phyloP scores from a whole-genome alignment of 2,329 filamentous ascomycete genomes.

The Penicillium verrucosum region DNA sequence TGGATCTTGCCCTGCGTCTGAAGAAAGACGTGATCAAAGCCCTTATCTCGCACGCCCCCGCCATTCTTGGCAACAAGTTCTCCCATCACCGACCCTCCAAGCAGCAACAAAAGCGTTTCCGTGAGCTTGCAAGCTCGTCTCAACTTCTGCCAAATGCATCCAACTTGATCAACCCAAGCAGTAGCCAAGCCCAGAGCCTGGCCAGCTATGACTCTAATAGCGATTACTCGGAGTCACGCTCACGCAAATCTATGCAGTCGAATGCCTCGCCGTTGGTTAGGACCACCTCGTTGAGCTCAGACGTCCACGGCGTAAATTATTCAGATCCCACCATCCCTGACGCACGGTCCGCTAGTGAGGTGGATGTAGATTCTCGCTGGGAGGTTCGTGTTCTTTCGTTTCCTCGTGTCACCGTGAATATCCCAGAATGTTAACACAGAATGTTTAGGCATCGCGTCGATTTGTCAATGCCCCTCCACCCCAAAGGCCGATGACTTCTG shows the following conservation, averaged over 20 bases:
- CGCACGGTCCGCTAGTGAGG: slow-evolving; percentile 35
- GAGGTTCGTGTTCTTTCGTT: slow-evolving; percentile 30
- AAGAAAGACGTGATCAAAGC: slow-evolving; percentile 95
- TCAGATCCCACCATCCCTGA: slow-evolving; percentile 28
- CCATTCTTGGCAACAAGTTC: slow-evolving; percentile 97
- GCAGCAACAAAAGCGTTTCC: slow-evolving; percentile 72
- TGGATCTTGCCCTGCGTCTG: slow-evolving; percentile 85
- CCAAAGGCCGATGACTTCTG: slow-evolving; percentile 32
- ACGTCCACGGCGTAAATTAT: slow-evolving; percentile 25
- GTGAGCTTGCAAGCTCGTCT: slow-evolving; percentile 78
- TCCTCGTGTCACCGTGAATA: neutral
- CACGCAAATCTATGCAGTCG: slow-evolving; percentile 37
- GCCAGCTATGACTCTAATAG: slow-evolving; percentile 39
- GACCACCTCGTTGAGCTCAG: slow-evolving; percentile 36
- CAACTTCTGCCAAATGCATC: slow-evolving; percentile 55
- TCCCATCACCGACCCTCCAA: slow-evolving; percentile 79
- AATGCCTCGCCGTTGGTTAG: slow-evolving; percentile 36
- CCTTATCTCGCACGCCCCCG: slow-evolving; percentile 89
- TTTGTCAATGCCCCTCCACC: slow-evolving; percentile 32
- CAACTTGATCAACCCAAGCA: slow-evolving; percentile 25
- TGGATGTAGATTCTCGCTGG: slow-evolving; percentile 38
- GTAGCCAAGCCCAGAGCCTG: slow-evolving; percentile 33
- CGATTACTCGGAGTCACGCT: slow-evolving; percentile 37
- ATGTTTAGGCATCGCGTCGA: slow-evolving; percentile 32
- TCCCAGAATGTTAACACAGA: slow-evolving; percentile 16